A percentile compares a stretch with the other conserved stretches of the same genome.
phyloP scores from a whole-genome alignment of 2,329 filamentous ascomycete genomes.

The Arthrobotrys conoides region DNA sequence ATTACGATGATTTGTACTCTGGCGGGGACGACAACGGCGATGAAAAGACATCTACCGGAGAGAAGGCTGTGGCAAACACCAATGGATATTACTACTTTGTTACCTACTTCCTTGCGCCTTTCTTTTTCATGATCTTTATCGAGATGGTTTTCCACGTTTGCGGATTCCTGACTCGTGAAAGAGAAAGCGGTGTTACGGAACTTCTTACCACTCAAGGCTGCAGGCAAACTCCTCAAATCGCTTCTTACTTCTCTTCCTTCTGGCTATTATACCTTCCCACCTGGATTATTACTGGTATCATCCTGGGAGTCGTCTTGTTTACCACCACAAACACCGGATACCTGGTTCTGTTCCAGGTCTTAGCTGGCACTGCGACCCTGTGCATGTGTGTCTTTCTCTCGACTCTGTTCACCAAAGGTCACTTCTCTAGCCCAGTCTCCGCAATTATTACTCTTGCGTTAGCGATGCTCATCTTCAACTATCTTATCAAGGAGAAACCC shows the following conservation, averaged over 20 bases:
- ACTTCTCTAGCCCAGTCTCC: constrained; percentile 85
- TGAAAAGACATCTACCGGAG: constrained; percentile 21
- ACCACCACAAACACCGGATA: constrained; percentile 68
- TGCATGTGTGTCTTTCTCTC: constrained; percentile 86
- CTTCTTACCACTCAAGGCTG: constrained; percentile 94
- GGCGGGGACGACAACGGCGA: background rate
- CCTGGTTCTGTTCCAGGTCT: constrained; percentile 75
- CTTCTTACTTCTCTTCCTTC: constrained; percentile 85
- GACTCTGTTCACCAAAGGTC: constrained; percentile 86
- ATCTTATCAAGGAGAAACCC: constrained; percentile 73
- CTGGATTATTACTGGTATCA: constrained; percentile 82
- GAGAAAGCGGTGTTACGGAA: constrained; percentile 88
- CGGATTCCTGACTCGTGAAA: constrained; percentile 85
- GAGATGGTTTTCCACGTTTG: constrained; percentile 89
- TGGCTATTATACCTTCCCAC: constrained; percentile 83
- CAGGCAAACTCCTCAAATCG: constrained; percentile 78
- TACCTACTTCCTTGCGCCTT: constrained; percentile 70
- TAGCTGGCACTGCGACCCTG: constrained; percentile 81
- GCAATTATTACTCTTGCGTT: constrained; percentile 81
- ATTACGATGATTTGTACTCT: constrained; percentile 28
- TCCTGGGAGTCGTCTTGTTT: constrained; percentile 74
- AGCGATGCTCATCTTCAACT: constrained; percentile 78
- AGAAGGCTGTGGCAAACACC: constrained; percentile 23
- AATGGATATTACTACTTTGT: constrained; percentile 55
- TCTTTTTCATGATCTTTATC: constrained; percentile 82